Conservation (phyloP, 1,139 yeast species). For the Nematodospora anomalae region DNA sequence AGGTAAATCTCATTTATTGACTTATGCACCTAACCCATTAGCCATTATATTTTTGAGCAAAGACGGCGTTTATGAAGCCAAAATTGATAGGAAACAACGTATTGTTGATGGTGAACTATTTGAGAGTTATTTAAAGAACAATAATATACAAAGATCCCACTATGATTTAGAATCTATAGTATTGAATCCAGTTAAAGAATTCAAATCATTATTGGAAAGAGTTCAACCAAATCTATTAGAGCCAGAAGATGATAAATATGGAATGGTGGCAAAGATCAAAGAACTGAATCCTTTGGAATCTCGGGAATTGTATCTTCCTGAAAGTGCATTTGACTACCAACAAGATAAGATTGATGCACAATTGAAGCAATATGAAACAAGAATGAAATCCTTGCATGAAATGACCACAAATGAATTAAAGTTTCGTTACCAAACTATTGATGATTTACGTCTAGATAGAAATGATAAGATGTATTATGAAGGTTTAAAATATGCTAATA, state of each 20-base stretch:
- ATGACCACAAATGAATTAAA: slow-evolving; percentile 27
- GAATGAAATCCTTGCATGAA: slow-evolving; percentile 20
- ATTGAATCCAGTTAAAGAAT: slow-evolving; percentile 22
- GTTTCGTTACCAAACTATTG: slow-evolving; percentile 17
- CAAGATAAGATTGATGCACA: slow-evolving; percentile 26
- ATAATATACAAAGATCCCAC: slow-evolving; percentile 14
- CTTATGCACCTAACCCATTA: slow-evolving; percentile 38
- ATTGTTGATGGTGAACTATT: slow-evolving; percentile 27
- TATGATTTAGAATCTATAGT: slow-evolving; percentile 17
- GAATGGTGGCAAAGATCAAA: slow-evolving; percentile 17
- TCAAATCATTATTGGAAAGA: slow-evolving; percentile 12
- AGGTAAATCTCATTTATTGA: slow-evolving; percentile 47
- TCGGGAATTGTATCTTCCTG: slow-evolving; percentile 17
- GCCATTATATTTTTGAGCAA: slow-evolving; percentile 23
- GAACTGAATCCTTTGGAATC: slow-evolving; percentile 17
- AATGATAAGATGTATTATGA: slow-evolving; percentile 26
- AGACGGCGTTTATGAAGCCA: slow-evolving; percentile 30
- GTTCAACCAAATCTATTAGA: slow-evolving; percentile 18
- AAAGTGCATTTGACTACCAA: slow-evolving; percentile 23
- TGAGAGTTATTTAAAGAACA: slow-evolving; percentile 21
- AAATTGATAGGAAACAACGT: slow-evolving; percentile 18
- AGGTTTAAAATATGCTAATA: slow-evolving; percentile 24
- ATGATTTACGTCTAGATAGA: slow-evolving; percentile 15
- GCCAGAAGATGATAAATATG: slow-evolving; percentile 18
- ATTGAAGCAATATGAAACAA: slow-evolving; percentile 26